Evolutionary conservation across 805 yeast genomes (phyloP).

Genomic region (Lipomyces japonicus): DNA sequence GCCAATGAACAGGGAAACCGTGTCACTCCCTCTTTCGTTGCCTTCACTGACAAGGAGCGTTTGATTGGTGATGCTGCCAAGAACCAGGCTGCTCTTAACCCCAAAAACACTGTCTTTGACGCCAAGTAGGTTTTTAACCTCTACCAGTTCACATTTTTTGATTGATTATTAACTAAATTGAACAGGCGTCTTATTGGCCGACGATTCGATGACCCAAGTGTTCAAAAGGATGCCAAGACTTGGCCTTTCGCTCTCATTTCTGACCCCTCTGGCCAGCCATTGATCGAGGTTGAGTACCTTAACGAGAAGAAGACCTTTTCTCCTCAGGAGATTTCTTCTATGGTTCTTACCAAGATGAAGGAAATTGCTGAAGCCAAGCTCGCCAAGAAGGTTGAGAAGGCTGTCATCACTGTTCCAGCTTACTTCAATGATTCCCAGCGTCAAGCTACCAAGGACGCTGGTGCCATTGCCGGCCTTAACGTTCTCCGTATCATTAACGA

Average conservation of each 20-base stretch:
- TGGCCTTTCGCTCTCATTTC: conserved; percentile 85
- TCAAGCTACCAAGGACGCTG: conserved; percentile 89
- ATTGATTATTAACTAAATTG: conserved; percentile 25
- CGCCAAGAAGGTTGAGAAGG: conserved; percentile 75
- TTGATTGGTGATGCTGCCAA: conserved; percentile 95
- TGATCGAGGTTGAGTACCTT: conserved; percentile 74
- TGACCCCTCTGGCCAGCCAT: conserved; percentile 63
- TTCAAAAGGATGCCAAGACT: conserved; percentile 85
- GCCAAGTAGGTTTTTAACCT: conserved; percentile 39
- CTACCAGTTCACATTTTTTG: neutral
- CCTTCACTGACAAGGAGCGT: conserved; percentile 89
- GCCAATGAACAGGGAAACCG: conserved; percentile 99
- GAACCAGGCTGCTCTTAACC: conserved; percentile 95
- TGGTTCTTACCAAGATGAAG: conserved; percentile 87
- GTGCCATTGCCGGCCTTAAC: conserved; percentile 79
- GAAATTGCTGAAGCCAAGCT: conserved; percentile 79
- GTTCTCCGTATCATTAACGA: conserved; percentile 82
- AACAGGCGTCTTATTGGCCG: conserved; percentile 95
- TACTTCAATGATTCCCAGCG: conserved; percentile 86
- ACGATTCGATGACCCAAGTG: conserved; percentile 75
- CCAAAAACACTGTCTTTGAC: conserved; percentile 83
- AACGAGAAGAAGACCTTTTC: conserved; percentile 84
- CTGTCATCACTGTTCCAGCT: conserved; percentile 84
- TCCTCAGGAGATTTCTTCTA: conserved; percentile 92
- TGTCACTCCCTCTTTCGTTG: conserved; percentile 94